These are phyloP conservation scores for Phaeodactylum tricornutum DNA, from an alignment of 108 stramenopile species.

Conservation along the genomic window DNA sequence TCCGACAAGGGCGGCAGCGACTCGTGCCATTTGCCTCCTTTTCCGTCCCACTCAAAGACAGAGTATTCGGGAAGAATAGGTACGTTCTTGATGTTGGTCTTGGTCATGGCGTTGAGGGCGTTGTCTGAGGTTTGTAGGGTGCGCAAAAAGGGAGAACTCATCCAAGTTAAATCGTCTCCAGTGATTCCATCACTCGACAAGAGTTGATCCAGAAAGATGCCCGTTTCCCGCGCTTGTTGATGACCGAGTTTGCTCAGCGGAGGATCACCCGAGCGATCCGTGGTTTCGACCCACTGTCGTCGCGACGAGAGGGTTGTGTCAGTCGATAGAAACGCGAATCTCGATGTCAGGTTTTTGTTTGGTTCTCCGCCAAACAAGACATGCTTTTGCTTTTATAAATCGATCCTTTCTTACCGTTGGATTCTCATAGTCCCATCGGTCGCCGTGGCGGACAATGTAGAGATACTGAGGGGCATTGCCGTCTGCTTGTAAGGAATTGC, in stretches of 20 bases:
- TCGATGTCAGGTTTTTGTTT: no score
- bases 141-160: conserved; percentile 50
- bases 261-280: conserved; percentile 41
- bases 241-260: conserved; percentile 59
- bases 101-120: conserved; percentile 27
- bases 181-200: conserved; percentile 15
- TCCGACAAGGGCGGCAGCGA: conserved; percentile 34
- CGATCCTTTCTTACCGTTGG: conserved; percentile 26
- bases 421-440: conserved; percentile 71
- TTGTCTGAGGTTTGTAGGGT: conserved; percentile 30
- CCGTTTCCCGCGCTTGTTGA: conserved; percentile 66
- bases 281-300: conserved; percentile 7
- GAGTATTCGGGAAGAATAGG: conserved; percentile 39
- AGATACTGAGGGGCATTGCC: conserved; percentile 20
- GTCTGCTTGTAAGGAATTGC: no score
- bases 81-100: background rate
- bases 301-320: background rate
- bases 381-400: no score
- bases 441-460: conserved; percentile 71
- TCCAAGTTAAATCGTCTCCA: conserved; percentile 30
- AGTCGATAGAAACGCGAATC: background rate
- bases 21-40: conserved; percentile 35
- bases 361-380: no score
- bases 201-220: conserved; percentile 27
- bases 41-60: conserved; percentile 51